These are phyloP conservation scores for Aureobasidium sp. DNA, from an alignment of 2,329 filamentous ascomycete species.

Conservation along the genomic window DNA sequence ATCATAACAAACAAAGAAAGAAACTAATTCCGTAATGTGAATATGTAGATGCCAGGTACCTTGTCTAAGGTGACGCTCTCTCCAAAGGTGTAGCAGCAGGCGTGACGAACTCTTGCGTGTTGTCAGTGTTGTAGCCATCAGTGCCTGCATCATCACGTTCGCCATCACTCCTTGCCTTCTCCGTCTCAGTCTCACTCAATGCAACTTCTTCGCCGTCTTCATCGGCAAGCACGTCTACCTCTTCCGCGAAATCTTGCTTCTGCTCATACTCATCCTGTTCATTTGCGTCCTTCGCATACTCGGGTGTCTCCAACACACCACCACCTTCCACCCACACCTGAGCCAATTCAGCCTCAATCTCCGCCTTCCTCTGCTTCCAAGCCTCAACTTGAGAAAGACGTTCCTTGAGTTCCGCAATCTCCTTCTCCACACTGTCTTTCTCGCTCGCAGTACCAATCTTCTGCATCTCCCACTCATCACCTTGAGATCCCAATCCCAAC, in stretches of 20 bases:
- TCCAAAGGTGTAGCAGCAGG: constrained; percentile 6
- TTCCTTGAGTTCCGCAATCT: constrained; percentile 76
- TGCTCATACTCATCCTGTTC: neutral
- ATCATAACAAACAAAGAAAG: neutral
- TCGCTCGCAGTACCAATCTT: constrained; percentile 89
- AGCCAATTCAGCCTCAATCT: constrained; percentile 76
- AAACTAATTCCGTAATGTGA: too few species aligned
- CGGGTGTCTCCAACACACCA: constrained; percentile 33
- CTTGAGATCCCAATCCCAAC: constrained; percentile 70
- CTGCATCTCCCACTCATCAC: constrained; percentile 88
- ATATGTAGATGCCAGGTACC: too few species aligned
- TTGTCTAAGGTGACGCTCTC: neutral
- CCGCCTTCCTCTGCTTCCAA: constrained; percentile 70
- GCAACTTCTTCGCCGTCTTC: neutral
- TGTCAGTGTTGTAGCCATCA: constrained; percentile 5
- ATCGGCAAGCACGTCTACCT: neutral
- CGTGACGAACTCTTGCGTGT: neutral
- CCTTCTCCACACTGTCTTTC: constrained; percentile 87
- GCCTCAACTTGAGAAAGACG: constrained; percentile 72
- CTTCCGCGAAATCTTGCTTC: neutral
- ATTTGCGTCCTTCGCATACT: constrained; percentile 25
- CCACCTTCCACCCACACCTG: constrained; percentile 52
- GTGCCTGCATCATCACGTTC: neutral
- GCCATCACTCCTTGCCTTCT: neutral
- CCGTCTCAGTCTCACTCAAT: constrained; percentile 3